Evolutionary conservation across 2,329 filamentous ascomycete genomes (phyloP).

Genomic region (Cladobotryum mycophilum): DNA sequence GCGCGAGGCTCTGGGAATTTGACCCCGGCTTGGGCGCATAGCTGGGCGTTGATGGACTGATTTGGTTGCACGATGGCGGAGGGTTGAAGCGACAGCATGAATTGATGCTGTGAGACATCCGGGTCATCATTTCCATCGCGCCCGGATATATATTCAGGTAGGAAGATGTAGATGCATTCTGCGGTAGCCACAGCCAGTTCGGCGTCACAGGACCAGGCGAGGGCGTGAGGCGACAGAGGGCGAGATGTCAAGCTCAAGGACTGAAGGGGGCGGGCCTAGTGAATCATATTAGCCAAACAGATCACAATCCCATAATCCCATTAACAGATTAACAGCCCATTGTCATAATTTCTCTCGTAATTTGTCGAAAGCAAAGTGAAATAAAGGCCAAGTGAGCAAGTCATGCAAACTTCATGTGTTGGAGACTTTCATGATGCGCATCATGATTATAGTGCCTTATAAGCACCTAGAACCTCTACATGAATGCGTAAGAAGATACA

Average conservation of each 20-base stretch:
- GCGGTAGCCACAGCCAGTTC: constrained; percentile 52
- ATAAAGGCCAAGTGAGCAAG: no score
- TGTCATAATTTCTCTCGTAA: not conserved
- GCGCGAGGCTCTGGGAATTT: constrained; percentile 22
- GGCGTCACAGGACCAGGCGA: constrained; percentile 51
- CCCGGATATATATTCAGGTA: constrained; percentile 37
- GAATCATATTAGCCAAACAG: not conserved
- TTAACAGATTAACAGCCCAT: not conserved
- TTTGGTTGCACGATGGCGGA: constrained; percentile 32
- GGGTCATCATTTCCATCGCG: constrained; percentile 18
- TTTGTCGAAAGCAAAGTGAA: no score
- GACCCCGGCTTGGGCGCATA: constrained; percentile 35
- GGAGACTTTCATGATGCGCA: no score
- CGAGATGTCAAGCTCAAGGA: constrained; percentile 37
- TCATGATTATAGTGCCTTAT: no score
- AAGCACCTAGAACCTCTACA: not conserved
- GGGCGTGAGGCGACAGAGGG: constrained; percentile 36
- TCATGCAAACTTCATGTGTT: no score
- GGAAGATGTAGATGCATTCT: constrained; percentile 46
- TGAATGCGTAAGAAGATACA: not conserved
- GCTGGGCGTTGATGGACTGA: constrained; percentile 38
- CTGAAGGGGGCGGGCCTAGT: constrained; percentile 41
- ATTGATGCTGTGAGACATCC: constrained; percentile 25
- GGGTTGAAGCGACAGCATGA: constrained; percentile 27
- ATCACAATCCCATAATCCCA: not conserved